phyloP scores from a whole-genome alignment of 371 early-diverging fungal species.

The Actinomucor elegans region DNA sequence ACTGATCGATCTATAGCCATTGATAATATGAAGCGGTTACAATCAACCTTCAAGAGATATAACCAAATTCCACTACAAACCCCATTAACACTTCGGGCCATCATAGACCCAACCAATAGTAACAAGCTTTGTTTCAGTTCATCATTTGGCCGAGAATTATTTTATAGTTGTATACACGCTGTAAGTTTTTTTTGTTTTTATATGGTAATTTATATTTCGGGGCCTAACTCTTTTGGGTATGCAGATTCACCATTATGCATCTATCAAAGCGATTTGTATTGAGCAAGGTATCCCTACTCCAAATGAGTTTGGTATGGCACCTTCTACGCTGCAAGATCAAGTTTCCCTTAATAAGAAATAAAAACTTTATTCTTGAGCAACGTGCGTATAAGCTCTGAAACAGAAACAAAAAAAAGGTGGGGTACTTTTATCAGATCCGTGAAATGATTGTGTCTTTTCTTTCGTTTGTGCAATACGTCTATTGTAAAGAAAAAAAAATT shows the following conservation, averaged over 20 bases:
- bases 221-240: neutral
- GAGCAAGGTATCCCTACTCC: constrained; percentile 43
- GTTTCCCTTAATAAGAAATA: no score
- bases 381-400: no score
- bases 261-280: constrained; percentile 55
- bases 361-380: no score
- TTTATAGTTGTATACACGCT: constrained; percentile 61
- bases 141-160: constrained; percentile 62
- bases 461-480: no score
- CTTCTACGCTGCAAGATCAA: constrained; percentile 44
- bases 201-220: no score
- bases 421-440: no score
- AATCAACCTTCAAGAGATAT: constrained; percentile 10
- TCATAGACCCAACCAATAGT: constrained; percentile 33
- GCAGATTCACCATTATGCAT: constrained; percentile 60
- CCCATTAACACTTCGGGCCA: constrained; percentile 26
- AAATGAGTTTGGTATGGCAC: constrained; percentile 55
- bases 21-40: constrained; percentile 14
- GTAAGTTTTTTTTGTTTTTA: constrained; percentile 6
- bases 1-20: constrained; percentile 40
- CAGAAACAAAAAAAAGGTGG: no score
- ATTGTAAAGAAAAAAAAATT: no score
- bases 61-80: constrained; percentile 13
- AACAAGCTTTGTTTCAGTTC: constrained; percentile 34
- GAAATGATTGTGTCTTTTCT: no score